Evolutionary conservation across 208 protist species (phyloP), one percentile per base, ranked within the genome.

Genomic region (Crithidia acanthocephali): DNA sequence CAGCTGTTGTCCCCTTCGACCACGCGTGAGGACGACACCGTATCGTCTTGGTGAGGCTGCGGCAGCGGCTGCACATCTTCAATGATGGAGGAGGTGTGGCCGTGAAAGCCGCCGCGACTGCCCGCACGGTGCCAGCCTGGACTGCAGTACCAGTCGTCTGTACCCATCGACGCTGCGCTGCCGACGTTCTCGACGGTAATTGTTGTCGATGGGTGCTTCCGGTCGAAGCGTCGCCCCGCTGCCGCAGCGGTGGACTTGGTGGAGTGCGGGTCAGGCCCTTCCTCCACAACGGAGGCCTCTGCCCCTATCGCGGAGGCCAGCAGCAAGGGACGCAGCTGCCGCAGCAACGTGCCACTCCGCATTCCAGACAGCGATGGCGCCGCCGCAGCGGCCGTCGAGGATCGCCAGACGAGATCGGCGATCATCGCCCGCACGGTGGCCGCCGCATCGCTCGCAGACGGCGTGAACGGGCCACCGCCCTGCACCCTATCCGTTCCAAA

Each of bases 361-460:
- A 50, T 22, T 6, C 45, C 45, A 22, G 16, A 13, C 8, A 16
- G 5, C 8, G 18, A 13, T 10, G 45, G 18, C 8, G 10, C 15
- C 10, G 45, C 8, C 6, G 45, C 45, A 42, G 37, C 6, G 13
- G 37, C 6, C 9, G 37, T 13, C 9, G 59, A 50, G 2, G 59
- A 35, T 15, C 45, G 60, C 68, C 59, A 61, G 7, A 73, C 53
- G 25, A 74, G 40, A 42, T 52, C 74, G 16, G 51, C 53, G 9
- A 74, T 16, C 66, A 74, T 74, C 56, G 74, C 65, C 25, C 45
- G 27, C 42, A 65, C 60, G 27, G 22, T 63, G 11, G 72, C 32
- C 3, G 72, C 60, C 10, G 56, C 20, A 44, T 66, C 44, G 25
- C 30, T 44, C 25, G 33, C 13, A 10, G n/a, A 47, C 16, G 47